Percentiles rank a stretch among this genome's conserved stretches.
Evolutionary conservation across 495 filamentous ascomycete genomes (phyloP).

Genomic region (Platismatia glauca): DNA sequence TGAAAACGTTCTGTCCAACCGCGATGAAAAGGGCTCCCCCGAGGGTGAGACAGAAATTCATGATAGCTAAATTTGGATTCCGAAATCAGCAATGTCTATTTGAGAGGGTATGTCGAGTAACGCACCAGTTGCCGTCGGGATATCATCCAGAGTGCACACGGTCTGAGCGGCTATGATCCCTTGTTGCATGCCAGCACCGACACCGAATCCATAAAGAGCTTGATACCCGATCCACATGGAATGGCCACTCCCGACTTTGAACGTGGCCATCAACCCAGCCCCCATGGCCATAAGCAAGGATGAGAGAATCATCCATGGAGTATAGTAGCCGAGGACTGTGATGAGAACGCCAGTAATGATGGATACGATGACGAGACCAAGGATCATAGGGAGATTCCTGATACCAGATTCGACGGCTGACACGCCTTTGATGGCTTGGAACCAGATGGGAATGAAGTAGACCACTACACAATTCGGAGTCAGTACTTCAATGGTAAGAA

Average conservation of each 20-base stretch:
- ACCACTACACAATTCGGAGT: constrained; percentile 14
- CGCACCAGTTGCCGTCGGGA: constrained; percentile 50
- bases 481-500: background rate
- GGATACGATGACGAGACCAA: constrained; percentile 51
- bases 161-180: constrained; percentile 62
- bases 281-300: constrained; percentile 55
- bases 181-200: constrained; percentile 62
- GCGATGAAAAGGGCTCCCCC: constrained; percentile 67
- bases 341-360: constrained; percentile 54
- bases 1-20: constrained; percentile 70
- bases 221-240: constrained; percentile 73
- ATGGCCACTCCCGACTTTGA: constrained; percentile 43
- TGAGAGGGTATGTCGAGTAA: constrained; percentile 17
- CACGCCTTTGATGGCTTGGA: constrained; percentile 72
- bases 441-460: constrained; percentile 72
- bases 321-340: constrained; percentile 63
- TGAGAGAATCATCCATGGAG: constrained; percentile 58
- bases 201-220: constrained; percentile 56
- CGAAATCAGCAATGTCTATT: background rate
- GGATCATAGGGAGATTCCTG: constrained; percentile 66
- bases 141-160: constrained; percentile 49
- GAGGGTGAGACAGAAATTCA: constrained; percentile 64
- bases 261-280: constrained; percentile 59
- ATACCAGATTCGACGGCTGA: constrained; percentile 65
- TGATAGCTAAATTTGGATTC: constrained; percentile 24